Evolutionary conservation across 345 rosid genomes (phyloP).

Genomic region (Syzygium oleosum): DNA sequence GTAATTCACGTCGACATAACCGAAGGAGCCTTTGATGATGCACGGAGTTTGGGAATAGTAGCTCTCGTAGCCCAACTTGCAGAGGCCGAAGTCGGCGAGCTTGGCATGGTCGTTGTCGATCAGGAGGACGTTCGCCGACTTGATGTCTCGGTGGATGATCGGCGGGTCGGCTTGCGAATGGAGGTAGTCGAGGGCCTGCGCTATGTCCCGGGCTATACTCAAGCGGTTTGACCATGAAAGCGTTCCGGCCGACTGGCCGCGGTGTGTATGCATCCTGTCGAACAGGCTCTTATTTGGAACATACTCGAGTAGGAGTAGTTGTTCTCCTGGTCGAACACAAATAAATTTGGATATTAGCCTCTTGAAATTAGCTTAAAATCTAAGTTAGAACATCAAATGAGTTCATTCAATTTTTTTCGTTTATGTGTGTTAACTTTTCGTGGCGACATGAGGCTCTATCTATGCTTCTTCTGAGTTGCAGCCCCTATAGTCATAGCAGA

Average conservation of each 20-base stretch:
- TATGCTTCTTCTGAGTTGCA: too few relatives aligned
- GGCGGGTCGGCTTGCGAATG: conserved; percentile 34
- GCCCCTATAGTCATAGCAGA: not conserved
- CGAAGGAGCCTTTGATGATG: conserved; percentile 27
- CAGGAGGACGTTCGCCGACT: conserved; percentile 42
- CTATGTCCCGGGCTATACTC: conserved; percentile 36
- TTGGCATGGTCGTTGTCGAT: conserved; percentile 26
- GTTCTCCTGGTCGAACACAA: conserved; percentile 19
- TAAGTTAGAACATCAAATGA: not conserved
- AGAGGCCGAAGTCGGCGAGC: conserved; percentile 36
- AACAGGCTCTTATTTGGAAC: conserved; percentile 36
- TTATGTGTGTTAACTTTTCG: too few relatives aligned
- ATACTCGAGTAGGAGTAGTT: conserved; percentile 32
- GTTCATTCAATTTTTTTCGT: too few relatives aligned
- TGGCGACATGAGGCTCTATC: too few relatives aligned
- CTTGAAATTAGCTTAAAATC: not conserved
- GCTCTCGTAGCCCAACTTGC: conserved; percentile 23
- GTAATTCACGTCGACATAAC: conserved; percentile 23
- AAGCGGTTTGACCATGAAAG: conserved; percentile 33
- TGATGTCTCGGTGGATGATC: conserved; percentile 49
- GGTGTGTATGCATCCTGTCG: conserved; percentile 29
- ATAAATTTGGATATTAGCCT: not conserved
- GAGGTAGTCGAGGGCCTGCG: conserved; percentile 31
- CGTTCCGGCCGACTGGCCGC: conserved; percentile 17
- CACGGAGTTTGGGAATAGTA: conserved; percentile 6